Evolutionary conservation across 805 yeast genomes (phyloP).

Genomic region (Myxozyma udenii): DNA sequence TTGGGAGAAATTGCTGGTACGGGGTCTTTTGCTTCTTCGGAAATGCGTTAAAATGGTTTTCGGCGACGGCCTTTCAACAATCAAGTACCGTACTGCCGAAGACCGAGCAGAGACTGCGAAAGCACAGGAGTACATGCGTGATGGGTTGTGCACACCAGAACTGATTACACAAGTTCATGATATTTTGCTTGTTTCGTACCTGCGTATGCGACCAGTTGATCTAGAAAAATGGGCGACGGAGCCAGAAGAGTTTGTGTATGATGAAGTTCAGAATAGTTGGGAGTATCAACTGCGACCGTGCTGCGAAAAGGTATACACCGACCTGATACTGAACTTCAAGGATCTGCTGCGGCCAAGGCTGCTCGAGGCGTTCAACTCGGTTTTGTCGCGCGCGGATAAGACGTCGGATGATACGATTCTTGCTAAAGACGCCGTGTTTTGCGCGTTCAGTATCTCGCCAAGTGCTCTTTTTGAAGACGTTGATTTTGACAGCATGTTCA

Average conservation of each 20-base stretch:
- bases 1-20: constrained; percentile 71
- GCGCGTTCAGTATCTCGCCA: constrained; percentile 79
- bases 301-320: constrained; percentile 80
- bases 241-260: constrained; percentile 91
- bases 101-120: constrained; percentile 61
- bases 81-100: constrained; percentile 52
- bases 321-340: constrained; percentile 62
- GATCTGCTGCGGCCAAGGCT: constrained; percentile 47
- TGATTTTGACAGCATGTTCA: constrained; percentile 60
- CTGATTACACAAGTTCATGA: constrained; percentile 60
- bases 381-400: constrained; percentile 1
- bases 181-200: constrained; percentile 66
- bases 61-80: constrained; percentile 63
- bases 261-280: constrained; percentile 71
- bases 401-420: constrained; percentile 48
- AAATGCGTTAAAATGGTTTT: constrained; percentile 58
- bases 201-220: constrained; percentile 70
- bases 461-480: constrained; percentile 61
- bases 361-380: constrained; percentile 16
- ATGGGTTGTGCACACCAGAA: constrained; percentile 56
- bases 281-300: constrained; percentile 84
- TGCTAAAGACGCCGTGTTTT: constrained; percentile 71
- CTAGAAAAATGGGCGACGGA: constrained; percentile 77
- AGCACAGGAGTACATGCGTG: constrained; percentile 53
- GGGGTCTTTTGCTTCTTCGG: constrained; percentile 58